Evolutionary conservation across 768 basidiomycete species (phyloP).

Genomic region (Xerocomellus dryophilus): DNA sequence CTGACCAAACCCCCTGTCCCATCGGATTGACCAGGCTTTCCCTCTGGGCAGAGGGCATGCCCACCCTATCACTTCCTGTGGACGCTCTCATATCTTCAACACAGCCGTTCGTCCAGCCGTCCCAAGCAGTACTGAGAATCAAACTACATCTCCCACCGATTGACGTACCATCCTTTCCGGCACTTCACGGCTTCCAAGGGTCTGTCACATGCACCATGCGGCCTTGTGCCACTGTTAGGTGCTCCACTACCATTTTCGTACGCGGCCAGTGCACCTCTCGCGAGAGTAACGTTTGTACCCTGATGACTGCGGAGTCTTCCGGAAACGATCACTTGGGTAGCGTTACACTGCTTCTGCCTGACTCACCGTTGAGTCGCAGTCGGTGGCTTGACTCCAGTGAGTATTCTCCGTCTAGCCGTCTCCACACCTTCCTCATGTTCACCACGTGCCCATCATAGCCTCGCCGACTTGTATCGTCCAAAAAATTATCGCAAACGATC

Average conservation of each 20-base stretch:
- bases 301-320: slow-evolving; percentile 44
- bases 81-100: slow-evolving; percentile 48
- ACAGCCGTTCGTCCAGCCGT: slow-evolving; percentile 35
- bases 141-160: slow-evolving; percentile 56
- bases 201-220: slow-evolving; percentile 51
- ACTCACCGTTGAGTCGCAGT: slow-evolving; percentile 62
- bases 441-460: slow-evolving; percentile 38
- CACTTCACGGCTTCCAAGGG: slow-evolving; percentile 62
- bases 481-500: slow-evolving; percentile 64
- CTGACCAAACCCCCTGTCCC: slow-evolving; percentile 34
- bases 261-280: slow-evolving; percentile 49
- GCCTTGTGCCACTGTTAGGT: slow-evolving; percentile 56
- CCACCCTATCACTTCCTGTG: slow-evolving; percentile 56
- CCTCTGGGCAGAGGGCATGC: slow-evolving; percentile 67
- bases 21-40: slow-evolving; percentile 40
- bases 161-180: slow-evolving; percentile 49
- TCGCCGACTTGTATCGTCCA: slow-evolving; percentile 61
- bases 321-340: slow-evolving; percentile 45
- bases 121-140: slow-evolving; percentile 51
- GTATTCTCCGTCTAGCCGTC: slow-evolving; percentile 30
- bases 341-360: slow-evolving; percentile 58
- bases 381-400: slow-evolving; percentile 68
- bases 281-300: slow-evolving; percentile 44
- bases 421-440: slow-evolving; percentile 22
- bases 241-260: slow-evolving; percentile 58